phyloP scores from a whole-genome alignment of 352 stramenopile species.

The Phytophthora pini region DNA sequence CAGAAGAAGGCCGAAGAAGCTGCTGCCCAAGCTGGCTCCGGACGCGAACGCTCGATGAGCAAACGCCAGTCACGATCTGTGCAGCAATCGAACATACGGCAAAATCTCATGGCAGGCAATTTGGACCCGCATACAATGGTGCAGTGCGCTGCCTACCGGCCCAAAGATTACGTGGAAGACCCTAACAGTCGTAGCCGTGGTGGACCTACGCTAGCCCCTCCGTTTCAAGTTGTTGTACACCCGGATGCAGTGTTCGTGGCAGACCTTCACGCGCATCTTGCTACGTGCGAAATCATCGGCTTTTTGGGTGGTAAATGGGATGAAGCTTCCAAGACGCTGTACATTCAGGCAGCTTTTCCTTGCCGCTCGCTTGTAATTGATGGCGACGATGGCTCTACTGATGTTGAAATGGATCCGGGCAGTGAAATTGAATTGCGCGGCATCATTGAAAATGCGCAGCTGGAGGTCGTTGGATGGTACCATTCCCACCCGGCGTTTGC shows the following conservation, averaged over 20 bases:
- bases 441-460: slow-evolving; percentile 88
- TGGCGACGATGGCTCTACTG: slow-evolving; percentile 91
- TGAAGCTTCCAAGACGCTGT: slow-evolving; percentile 78
- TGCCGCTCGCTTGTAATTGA: slow-evolving; percentile 90
- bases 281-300: slow-evolving; percentile 95
- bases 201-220: slow-evolving; percentile 57
- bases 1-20: slow-evolving; percentile 31
- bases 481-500: slow-evolving; percentile 95
- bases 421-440: slow-evolving; percentile 92
- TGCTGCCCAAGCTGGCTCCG: slow-evolving; percentile 9
- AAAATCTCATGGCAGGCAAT: slow-evolving; percentile 75
- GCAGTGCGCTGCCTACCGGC: slow-evolving; percentile 74
- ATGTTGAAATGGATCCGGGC: slow-evolving; percentile 96
- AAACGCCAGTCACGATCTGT: slow-evolving; percentile 75
- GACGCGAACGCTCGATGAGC: slow-evolving; percentile 37
- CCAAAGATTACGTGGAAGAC: slow-evolving; percentile 44
- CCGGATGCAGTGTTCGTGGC: slow-evolving; percentile 91
- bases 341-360: slow-evolving; percentile 94
- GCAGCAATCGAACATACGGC: slow-evolving; percentile 81
- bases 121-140: slow-evolving; percentile 90
- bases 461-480: slow-evolving; percentile 96
- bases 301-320: slow-evolving; percentile 94
- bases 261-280: slow-evolving; percentile 94
- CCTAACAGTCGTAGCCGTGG: slow-evolving; percentile 56
- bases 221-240: slow-evolving; percentile 90